A percentile compares a stretch with the other conserved stretches of the same genome.
phyloP scores from a whole-genome alignment of 2,329 filamentous ascomycete species.

The Colletotrichum sansevieriae region DNA sequence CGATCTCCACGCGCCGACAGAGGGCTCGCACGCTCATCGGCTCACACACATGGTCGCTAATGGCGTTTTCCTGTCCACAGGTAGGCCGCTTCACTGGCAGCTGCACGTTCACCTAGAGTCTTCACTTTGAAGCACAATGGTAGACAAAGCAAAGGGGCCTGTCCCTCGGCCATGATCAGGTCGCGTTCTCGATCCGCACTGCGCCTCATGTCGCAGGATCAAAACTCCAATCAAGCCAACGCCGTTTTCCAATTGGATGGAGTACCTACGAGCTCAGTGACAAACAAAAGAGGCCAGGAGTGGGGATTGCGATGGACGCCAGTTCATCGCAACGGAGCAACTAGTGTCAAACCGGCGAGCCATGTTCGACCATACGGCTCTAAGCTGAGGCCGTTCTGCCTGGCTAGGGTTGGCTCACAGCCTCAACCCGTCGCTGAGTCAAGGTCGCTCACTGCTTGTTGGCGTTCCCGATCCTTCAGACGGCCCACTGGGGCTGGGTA shows the following conservation, averaged over 20 bases:
- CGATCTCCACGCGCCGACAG: background rate
- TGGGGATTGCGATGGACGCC: conserved; percentile 11
- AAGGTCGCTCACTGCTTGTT: background rate
- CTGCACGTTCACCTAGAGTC: too few relatives aligned
- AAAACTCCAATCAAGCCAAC: background rate
- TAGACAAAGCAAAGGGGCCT: too few relatives aligned
- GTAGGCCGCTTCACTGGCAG: background rate
- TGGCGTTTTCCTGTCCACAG: background rate
- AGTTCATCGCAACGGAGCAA: background rate
- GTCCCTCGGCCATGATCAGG: background rate
- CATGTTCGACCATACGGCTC: background rate
- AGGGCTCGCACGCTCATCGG: too few relatives aligned
- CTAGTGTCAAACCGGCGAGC: conserved; percentile 7
- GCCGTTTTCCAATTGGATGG: background rate
- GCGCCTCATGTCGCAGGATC: background rate
- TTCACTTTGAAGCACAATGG: too few relatives aligned
- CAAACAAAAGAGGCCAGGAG: background rate
- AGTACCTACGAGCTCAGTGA: too few relatives aligned
- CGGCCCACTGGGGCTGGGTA: conserved; percentile 5
- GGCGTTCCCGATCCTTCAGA: background rate
- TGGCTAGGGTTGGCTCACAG: conserved; percentile 9
- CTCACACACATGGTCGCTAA: too few relatives aligned
- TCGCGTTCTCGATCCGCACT: background rate
- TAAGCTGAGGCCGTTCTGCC: conserved; percentile 14
- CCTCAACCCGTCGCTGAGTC: conserved; percentile 8